Evolutionary conservation across 257 asterid species (phyloP).

Genomic region (Jaltomata sinuosa): DNA sequence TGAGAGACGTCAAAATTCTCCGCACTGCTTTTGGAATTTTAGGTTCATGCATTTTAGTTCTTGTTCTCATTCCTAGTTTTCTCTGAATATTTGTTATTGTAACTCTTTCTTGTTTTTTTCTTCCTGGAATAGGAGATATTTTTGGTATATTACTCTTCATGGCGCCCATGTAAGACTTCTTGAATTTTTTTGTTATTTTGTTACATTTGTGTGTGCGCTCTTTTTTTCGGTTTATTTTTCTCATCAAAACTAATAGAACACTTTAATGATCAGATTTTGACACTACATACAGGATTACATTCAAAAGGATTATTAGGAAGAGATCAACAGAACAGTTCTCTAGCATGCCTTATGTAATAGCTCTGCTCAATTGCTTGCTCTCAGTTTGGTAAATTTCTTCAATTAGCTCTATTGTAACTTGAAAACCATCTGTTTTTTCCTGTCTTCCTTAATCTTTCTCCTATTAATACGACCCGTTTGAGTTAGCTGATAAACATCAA

Average conservation of each 20-base stretch:
- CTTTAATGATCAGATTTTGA: not conserved
- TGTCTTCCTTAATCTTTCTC: not conserved
- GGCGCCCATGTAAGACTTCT: conserved; percentile 51
- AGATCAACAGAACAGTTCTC: conserved; percentile 57
- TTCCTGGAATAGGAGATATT: conserved; percentile 43
- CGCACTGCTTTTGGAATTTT: conserved; percentile 11
- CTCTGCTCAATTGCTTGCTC: conserved; percentile 52
- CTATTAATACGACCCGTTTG: not conserved
- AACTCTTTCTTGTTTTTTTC: not conserved
- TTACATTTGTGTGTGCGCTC: not conserved
- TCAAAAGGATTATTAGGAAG: conserved; percentile 43
- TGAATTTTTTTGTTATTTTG: not conserved
- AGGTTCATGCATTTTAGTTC: not conserved
- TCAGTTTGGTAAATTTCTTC: conserved; percentile 32
- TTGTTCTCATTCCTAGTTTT: not conserved
- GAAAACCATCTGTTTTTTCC: not conserved
- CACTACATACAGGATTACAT: conserved; percentile 32
- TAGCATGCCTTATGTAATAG: conserved; percentile 51
- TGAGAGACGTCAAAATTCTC: not conserved
- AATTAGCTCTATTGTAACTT: not conserved
- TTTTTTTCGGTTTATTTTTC: not conserved
- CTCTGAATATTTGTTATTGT: not conserved
- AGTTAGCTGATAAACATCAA: not conserved
- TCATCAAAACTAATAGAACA: not conserved
- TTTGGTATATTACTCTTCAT: conserved; percentile 67